These are phyloP conservation scores for Stenocarpella maydis DNA, from an alignment of 2,329 filamentous ascomycete genomes.

Conservation along the genomic window DNA sequence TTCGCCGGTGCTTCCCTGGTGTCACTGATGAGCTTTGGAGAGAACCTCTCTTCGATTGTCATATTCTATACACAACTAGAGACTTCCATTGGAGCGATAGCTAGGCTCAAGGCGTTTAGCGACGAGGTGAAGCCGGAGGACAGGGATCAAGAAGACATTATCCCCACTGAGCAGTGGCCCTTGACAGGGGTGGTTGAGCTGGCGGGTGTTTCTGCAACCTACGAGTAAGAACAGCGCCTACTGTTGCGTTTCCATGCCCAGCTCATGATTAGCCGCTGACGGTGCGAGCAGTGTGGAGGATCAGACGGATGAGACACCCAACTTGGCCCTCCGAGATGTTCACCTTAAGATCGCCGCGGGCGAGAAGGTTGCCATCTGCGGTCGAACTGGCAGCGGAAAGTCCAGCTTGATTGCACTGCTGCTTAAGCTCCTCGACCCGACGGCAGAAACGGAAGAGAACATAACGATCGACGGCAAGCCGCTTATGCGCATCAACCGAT, in stretches of 20 bases:
- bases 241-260: background rate
- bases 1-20: constrained; percentile 51
- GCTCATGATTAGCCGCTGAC: background rate
- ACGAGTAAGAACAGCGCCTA: constrained; percentile 34
- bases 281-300: background rate
- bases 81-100: constrained; percentile 49
- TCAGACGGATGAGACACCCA: background rate
- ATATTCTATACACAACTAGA: constrained; percentile 45
- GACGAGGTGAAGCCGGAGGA: constrained; percentile 41
- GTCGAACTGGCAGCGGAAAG: constrained; percentile 56
- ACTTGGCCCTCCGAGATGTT: constrained; percentile 41
- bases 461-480: constrained; percentile 54
- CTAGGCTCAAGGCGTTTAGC: constrained; percentile 44
- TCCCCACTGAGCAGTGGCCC: constrained; percentile 41
- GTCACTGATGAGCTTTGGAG: constrained; percentile 48
- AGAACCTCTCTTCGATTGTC: constrained; percentile 43
- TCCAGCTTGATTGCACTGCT: constrained; percentile 51
- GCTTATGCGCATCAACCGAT: constrained; percentile 49
- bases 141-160: constrained; percentile 42
- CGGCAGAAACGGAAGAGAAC: constrained; percentile 37
- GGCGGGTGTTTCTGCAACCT: constrained; percentile 40
- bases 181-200: constrained; percentile 39
- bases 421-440: constrained; percentile 52
- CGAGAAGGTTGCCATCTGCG: constrained; percentile 52
- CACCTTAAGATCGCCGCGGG: constrained; percentile 44